Evolutionary conservation across 768 basidiomycete genomes (phyloP).

Genomic region (Cantharellus anzutake): DNA sequence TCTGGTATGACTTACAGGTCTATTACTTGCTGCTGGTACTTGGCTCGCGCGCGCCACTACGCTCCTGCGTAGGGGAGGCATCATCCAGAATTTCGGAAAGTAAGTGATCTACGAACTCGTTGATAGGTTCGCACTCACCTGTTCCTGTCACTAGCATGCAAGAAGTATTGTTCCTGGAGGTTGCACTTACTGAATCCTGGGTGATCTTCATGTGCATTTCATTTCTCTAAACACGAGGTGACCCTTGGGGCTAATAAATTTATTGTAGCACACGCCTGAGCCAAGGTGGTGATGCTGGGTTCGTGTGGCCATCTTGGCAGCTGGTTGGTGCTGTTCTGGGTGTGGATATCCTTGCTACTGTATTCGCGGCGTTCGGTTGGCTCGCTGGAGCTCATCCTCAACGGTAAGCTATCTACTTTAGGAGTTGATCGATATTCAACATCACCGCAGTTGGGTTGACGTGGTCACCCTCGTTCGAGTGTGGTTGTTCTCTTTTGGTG

Average conservation of each 20-base stretch:
- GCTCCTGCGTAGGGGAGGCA: constrained; percentile 21
- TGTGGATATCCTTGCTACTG: constrained; percentile 24
- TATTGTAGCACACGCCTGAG: not conserved
- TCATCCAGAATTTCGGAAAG: constrained; percentile 26
- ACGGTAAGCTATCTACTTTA: not conserved
- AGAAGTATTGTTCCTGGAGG: constrained; percentile 29
- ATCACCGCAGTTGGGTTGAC: not conserved
- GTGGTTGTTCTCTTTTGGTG: not conserved
- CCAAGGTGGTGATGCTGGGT: constrained; percentile 1
- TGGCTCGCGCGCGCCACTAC: constrained; percentile 28
- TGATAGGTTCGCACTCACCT: not conserved
- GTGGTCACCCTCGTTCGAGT: not conserved
- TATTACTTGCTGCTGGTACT: constrained; percentile 25
- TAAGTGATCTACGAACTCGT: not conserved
- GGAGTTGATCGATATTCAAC: not conserved
- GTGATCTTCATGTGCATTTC: constrained; percentile 16
- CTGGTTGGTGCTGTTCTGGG: constrained; percentile 22
- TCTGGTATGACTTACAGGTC: constrained; percentile 8
- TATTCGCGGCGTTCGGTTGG: constrained; percentile 26
- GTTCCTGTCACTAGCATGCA: constrained; percentile 15
- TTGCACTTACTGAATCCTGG: constrained; percentile 29
- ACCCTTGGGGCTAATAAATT: not conserved
- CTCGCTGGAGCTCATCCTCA: constrained; percentile 17
- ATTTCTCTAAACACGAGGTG: not conserved
- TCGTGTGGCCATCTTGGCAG: constrained; percentile 24